phyloP scores from a whole-genome alignment of 805 yeast genomes.

The Candida dajiaensis region DNA sequence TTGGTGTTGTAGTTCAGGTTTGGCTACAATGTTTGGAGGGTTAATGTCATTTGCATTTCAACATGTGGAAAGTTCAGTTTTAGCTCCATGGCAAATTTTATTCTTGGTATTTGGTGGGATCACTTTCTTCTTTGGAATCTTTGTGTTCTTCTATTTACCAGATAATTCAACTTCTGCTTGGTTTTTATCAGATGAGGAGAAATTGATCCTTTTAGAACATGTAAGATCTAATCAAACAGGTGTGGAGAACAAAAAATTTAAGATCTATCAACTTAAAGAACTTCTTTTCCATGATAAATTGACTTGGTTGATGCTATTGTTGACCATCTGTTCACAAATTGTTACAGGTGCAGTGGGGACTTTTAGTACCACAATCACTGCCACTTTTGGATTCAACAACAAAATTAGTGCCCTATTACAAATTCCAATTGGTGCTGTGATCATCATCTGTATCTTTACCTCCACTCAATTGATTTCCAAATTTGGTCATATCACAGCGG shows the following conservation, averaged over 20 bases:
- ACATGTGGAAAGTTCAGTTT: constrained; percentile 34
- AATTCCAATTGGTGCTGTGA: constrained; percentile 47
- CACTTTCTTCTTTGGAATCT: constrained; percentile 42
- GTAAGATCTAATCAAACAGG: constrained; percentile 41
- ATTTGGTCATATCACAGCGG: constrained; percentile 28
- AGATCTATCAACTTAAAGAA: constrained; percentile 36
- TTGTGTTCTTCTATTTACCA: constrained; percentile 39
- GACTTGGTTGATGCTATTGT: constrained; percentile 39
- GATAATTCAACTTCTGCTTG: constrained; percentile 34
- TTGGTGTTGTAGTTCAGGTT: constrained; percentile 51
- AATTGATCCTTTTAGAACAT: constrained; percentile 32
- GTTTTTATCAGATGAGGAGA: constrained; percentile 33
- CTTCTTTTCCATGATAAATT: constrained; percentile 35
- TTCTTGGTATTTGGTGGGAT: constrained; percentile 48
- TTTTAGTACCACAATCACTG: constrained; percentile 13
- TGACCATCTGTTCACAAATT: constrained; percentile 38
- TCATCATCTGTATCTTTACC: constrained; percentile 34
- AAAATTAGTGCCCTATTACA: constrained; percentile 41
- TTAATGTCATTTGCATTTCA: constrained; percentile 45
- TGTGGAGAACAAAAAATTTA: constrained; percentile 37
- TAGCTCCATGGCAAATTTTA: constrained; percentile 52
- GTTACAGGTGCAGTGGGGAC: constrained; percentile 38
- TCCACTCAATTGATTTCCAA: constrained; percentile 32
- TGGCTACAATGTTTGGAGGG: constrained; percentile 39
- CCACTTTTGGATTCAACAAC: constrained; percentile 16